Evolutionary conservation across 1,284 basidiomycete genomes (phyloP), one percentile per base, ranked within the genome.

Genomic region (Puccinia novopanici): DNA sequence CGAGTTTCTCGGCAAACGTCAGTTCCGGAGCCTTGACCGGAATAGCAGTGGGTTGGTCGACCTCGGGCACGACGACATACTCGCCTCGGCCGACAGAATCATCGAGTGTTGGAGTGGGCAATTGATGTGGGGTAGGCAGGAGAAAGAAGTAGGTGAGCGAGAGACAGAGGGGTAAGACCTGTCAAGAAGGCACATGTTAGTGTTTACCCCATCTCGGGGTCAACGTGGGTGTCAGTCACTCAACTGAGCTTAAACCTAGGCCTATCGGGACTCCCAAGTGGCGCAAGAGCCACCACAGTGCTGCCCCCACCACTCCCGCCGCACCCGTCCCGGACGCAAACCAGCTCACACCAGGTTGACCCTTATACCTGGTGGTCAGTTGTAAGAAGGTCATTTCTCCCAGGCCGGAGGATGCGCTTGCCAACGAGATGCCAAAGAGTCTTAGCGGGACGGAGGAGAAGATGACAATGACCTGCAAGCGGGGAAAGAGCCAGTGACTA

Each of bases 321-420:
- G 92, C 94, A 0, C 96, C 96, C 0, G 96, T 99, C 0, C 96
- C 96, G 10, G 92, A 85, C 0, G 86, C 84, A 80, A 87, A 87
- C 84, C 84, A 85, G 17, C 83, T 83, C 2, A 84, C 83, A 0
- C 85, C 86, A 82, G n/a, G 67, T 81, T 84, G 70, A 81, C 83
- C 52, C 59, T 83, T 67, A 40, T 52, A 85, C 0, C 92, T 91
- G 0, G 95, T 98, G 0, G 94, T 94, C 3, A 97, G 88, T 87
- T 99, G 96, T 2, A 99, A 87, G 85, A 94, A 98, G 0, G 95
- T 98, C 81, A 99, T 86, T 86, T 99, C 96, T 17, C 97, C 96
- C 8, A 99, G 87, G 3, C 93, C 93, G 15, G 92, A 93, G 0
- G 94, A 93, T 84, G 98, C 94, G 0, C 93, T 95, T 0, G 97